Evolutionary conservation across 306 rosid genomes (phyloP).

Genomic region (Vigna trinervia): DNA sequence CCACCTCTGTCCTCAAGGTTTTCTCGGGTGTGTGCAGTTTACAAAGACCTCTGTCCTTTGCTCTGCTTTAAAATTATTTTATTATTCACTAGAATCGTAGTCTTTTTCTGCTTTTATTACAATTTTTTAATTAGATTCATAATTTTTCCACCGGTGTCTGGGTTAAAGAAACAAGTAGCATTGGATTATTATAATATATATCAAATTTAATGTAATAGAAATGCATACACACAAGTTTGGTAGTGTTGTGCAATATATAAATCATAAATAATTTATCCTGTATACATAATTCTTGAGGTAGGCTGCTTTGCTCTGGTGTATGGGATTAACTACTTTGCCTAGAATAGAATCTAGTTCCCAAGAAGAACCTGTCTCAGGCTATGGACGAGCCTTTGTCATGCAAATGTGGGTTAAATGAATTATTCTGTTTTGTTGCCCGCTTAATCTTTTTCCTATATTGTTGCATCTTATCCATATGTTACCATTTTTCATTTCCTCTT

Average conservation of each 20-base stretch:
- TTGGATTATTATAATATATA: too few relatives aligned
- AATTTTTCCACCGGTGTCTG: too few relatives aligned
- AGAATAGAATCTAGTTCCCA: not conserved
- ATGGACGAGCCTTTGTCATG: not conserved
- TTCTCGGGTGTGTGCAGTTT: not conserved
- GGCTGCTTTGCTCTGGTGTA: not conserved
- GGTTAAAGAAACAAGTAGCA: too few relatives aligned
- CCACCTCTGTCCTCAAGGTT: not conserved
- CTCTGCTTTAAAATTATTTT: too few relatives aligned
- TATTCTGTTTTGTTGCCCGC: not conserved
- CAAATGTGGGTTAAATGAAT: not conserved
- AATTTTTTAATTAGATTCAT: too few relatives aligned
- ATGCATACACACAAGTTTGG: too few relatives aligned
- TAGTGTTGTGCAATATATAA: not conserved
- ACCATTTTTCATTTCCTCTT: not conserved
- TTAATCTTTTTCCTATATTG: not conserved
- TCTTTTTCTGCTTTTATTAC: too few relatives aligned
- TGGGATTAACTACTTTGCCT: not conserved
- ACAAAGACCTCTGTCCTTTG: conserved; percentile 10
- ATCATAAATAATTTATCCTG: not conserved
- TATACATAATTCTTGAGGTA: not conserved
- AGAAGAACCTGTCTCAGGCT: not conserved
- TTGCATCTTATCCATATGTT: conserved; percentile 2
- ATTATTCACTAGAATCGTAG: too few relatives aligned
- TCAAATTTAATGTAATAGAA: too few relatives aligned